A percentile compares a stretch with the other conserved stretches of the same genome.
Conservation (phyloP, 495 filamentous ascomycete species). For the Penicillium waksmanii region DNA sequence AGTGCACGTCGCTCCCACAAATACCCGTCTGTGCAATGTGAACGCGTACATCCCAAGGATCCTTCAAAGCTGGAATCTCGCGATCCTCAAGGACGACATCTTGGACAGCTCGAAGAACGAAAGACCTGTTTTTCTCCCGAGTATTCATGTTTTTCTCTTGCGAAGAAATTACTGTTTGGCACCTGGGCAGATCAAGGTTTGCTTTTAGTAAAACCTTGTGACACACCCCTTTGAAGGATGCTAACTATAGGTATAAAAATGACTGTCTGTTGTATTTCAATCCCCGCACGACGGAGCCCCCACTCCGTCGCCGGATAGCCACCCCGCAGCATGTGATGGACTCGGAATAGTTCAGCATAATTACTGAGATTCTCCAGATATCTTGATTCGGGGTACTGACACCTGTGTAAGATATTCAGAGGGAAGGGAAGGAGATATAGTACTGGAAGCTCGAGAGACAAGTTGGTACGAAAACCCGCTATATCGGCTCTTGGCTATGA, state of each 20-base stretch:
- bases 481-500: not conserved
- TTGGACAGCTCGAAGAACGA: slow-evolving; percentile 18
- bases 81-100: slow-evolving; percentile 52
- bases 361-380: not conserved
- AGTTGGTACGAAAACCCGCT: too few species aligned
- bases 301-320: not conserved
- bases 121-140: slow-evolving; percentile 18
- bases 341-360: not conserved
- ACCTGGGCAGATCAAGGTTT: too few species aligned
- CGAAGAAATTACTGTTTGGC: not conserved
- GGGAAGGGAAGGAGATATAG: too few species aligned
- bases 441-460: too few species aligned
- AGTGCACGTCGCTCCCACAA: slow-evolving; percentile 73
- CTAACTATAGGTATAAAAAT: not conserved
- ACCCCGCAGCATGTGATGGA: not conserved
- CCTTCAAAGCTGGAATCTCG: slow-evolving; percentile 61
- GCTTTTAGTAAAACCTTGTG: too few species aligned
- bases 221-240: not conserved
- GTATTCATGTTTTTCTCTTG: not conserved
- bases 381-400: too few species aligned
- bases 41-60: slow-evolving; percentile 70
- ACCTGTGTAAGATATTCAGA: too few species aligned
- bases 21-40: slow-evolving; percentile 78
- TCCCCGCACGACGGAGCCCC: not conserved
- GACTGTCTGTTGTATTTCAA: not conserved